Percentiles rank a stretch among this genome's conserved stretches.
Evolutionary conservation across 1,284 basidiomycete genomes (phyloP).

Genomic region (Leccinum fallax): DNA sequence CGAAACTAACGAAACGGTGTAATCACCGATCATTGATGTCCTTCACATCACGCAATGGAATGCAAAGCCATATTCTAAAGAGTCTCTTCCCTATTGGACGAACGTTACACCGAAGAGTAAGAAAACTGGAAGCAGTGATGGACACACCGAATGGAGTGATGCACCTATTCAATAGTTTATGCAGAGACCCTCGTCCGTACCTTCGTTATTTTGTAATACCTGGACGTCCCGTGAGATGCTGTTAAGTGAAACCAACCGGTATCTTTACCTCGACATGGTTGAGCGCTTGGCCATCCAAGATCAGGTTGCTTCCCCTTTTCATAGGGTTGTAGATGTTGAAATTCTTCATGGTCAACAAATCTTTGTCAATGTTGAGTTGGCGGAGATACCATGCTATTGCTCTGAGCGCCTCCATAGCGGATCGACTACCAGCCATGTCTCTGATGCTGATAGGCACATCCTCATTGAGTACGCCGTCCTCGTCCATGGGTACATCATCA

Average conservation of each 20-base stretch:
- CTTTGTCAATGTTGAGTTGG: constrained; percentile 92
- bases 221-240: constrained; percentile 33
- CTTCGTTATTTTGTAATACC: constrained; percentile 90
- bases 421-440: constrained; percentile 63
- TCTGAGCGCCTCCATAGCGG: constrained; percentile 83
- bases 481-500: constrained; percentile 49
- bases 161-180: constrained; percentile 84
- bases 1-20: constrained; percentile 11
- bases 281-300: constrained; percentile 91
- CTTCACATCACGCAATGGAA: constrained; percentile 77
- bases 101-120: constrained; percentile 15
- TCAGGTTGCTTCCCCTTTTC: constrained; percentile 79
- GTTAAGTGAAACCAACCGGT: not conserved
- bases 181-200: constrained; percentile 83
- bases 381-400: constrained; percentile 92
- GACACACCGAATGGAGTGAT: constrained; percentile 84
- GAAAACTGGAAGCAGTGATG: constrained; percentile 8
- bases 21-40: constrained; percentile 86
- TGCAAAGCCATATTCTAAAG: constrained; percentile 93
- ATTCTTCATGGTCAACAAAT: constrained; percentile 90
- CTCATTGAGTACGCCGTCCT: constrained; percentile 43
- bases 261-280: constrained; percentile 83
- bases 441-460: constrained; percentile 76
- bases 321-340: constrained; percentile 97
- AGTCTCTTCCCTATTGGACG: constrained; percentile 74